phyloP scores from a whole-genome alignment of 1,139 yeast species.

The Geotrichum australiense region DNA sequence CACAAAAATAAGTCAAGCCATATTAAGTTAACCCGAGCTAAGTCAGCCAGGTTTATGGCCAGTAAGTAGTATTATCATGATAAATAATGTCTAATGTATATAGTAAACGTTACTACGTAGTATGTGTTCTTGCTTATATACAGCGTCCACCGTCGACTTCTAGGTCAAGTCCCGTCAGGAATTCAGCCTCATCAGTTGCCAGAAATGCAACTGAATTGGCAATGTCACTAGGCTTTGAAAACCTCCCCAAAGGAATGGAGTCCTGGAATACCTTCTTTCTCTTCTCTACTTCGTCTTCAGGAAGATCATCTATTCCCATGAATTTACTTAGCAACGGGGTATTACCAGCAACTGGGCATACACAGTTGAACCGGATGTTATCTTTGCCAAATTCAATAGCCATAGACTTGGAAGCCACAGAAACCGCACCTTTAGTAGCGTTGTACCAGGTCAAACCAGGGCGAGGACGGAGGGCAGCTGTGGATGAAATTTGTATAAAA shows the following conservation, averaged over 20 bases:
- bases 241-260: constrained; percentile 16
- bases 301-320: constrained; percentile 22
- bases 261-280: constrained; percentile 18
- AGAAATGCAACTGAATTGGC: constrained; percentile 18
- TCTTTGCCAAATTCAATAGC: constrained; percentile 23
- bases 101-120: no score
- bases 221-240: constrained; percentile 16
- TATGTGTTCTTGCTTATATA: no score
- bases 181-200: constrained; percentile 16
- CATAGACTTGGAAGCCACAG: constrained; percentile 22
- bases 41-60: no score
- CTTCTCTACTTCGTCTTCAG: constrained; percentile 11
- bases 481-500: constrained; percentile 25
- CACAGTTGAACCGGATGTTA: constrained; percentile 21
- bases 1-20: no score
- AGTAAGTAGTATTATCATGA: no score
- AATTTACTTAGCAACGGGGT: constrained; percentile 21
- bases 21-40: no score
- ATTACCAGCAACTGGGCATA: constrained; percentile 24
- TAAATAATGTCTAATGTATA: no score
- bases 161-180: constrained; percentile 16
- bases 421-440: constrained; percentile 27
- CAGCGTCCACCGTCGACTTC: constrained; percentile 20
- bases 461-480: constrained; percentile 23
- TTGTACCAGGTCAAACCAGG: constrained; percentile 25